Conservation (phyloP, 83 land plant genomes). For the Picea abies region DNA sequence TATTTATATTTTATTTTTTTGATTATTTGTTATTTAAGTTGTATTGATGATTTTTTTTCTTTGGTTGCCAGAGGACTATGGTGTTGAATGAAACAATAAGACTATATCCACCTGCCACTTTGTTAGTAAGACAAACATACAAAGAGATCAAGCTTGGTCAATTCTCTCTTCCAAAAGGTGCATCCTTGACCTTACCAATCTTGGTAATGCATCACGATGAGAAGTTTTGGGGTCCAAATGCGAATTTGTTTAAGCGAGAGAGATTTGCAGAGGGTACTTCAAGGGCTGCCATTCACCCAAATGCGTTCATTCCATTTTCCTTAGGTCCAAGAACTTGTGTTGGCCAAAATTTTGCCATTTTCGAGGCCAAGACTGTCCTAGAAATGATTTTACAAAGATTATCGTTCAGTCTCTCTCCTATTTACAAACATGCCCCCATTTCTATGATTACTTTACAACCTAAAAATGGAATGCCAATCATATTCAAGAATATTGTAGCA, state of each 20-base stretch:
- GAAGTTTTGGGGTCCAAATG: conserved; percentile 55
- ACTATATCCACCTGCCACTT: conserved; percentile 3
- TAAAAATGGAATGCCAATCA: conserved; percentile 11
- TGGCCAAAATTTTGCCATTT: conserved; percentile 34
- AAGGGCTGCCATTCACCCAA: conserved; percentile 23
- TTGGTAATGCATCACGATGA: conserved; percentile 38
- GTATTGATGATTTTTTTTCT: too few species aligned
- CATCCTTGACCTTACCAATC: background rate
- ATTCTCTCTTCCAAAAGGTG: background rate
- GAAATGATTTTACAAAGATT: conserved; percentile 25
- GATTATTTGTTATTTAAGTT: too few species aligned
- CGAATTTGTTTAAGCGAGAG: conserved; percentile 35
- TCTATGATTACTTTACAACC: conserved; percentile 4
- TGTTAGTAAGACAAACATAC: background rate
- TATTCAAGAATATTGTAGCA: background rate
- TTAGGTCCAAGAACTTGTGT: conserved; percentile 39
- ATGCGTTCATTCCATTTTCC: conserved; percentile 27
- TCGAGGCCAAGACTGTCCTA: conserved; percentile 35
- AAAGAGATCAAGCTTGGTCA: background rate
- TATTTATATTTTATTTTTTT: too few species aligned
- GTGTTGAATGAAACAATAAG: conserved; percentile 8
- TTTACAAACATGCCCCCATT: conserved; percentile 32
- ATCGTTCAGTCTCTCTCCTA: conserved; percentile 26
- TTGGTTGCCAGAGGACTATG: conserved; percentile 3
- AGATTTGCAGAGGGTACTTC: conserved; percentile 35